Evolutionary conservation across 768 basidiomycete species (phyloP).

Genomic region (Boletus eberwhitei): DNA sequence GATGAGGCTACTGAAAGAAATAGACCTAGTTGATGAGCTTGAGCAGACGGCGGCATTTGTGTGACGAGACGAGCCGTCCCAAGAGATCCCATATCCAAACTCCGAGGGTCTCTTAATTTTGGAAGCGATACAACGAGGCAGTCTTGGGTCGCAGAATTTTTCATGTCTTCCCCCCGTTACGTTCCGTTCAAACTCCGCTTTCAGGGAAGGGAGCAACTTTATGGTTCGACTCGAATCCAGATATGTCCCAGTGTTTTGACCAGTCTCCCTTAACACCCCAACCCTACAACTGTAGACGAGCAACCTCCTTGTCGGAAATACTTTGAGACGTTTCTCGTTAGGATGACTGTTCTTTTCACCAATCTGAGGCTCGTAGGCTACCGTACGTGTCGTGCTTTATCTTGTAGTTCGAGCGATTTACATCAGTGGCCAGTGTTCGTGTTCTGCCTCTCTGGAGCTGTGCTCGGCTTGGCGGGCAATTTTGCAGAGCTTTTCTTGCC

Average conservation of each 20-base stretch:
- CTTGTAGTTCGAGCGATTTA: slow-evolving; percentile 21
- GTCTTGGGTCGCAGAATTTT: too few species aligned
- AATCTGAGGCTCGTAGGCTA: slow-evolving; percentile 53
- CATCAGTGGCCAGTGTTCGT: slow-evolving; percentile 32
- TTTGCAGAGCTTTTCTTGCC: slow-evolving; percentile 69
- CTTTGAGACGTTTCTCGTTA: background rate
- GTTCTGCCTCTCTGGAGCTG: slow-evolving; percentile 42
- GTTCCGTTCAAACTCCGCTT: slow-evolving; percentile 14
- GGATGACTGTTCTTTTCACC: slow-evolving; percentile 61
- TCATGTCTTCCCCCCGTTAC: background rate
- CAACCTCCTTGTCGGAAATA: background rate
- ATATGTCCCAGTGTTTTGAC: slow-evolving; percentile 21
- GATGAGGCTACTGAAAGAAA: too few species aligned
- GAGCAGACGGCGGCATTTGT: background rate
- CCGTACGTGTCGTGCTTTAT: slow-evolving; percentile 33
- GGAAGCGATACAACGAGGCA: background rate
- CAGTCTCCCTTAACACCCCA: slow-evolving; percentile 2
- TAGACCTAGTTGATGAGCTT: too few species aligned
- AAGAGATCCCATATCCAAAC: background rate
- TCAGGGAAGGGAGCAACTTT: background rate
- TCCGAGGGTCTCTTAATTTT: background rate
- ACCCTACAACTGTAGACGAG: slow-evolving; percentile 6
- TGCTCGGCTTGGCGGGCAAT: slow-evolving; percentile 67
- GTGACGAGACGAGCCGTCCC: background rate
- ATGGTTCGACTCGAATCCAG: slow-evolving; percentile 8